Evolutionary conservation across 352 stramenopile species (phyloP).

Genomic region (Phytophthora kernoviae): DNA sequence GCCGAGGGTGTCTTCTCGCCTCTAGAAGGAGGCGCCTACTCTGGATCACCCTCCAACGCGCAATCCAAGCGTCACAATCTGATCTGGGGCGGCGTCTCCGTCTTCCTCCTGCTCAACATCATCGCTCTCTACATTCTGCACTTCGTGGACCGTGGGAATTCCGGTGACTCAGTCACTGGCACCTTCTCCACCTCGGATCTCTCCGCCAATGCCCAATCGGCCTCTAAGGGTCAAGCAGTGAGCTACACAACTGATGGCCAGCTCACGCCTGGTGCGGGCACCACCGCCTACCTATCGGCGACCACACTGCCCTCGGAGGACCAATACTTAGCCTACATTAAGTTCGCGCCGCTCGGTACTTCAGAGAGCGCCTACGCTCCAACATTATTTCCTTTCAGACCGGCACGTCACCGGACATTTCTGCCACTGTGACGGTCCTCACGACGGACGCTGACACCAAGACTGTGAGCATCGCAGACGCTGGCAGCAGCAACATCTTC

Average conservation of each 20-base stretch:
- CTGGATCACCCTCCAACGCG: constrained; percentile 10
- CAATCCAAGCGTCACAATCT: constrained; percentile 41
- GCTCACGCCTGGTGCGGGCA: constrained; percentile 64
- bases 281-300: constrained; percentile 69
- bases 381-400: constrained; percentile 72
- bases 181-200: constrained; percentile 45
- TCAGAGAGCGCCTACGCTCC: constrained; percentile 49
- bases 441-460: constrained; percentile 46
- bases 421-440: constrained; percentile 61
- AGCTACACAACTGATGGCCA: constrained; percentile 58
- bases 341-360: constrained; percentile 58
- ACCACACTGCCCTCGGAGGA: constrained; percentile 49
- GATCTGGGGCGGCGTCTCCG: constrained; percentile 37
- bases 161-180: constrained; percentile 33
- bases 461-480: constrained; percentile 50
- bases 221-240: constrained; percentile 59
- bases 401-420: constrained; percentile 37
- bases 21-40: constrained; percentile 40
- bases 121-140: constrained; percentile 85
- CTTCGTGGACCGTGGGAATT: constrained; percentile 67
- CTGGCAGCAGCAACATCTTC: constrained; percentile 54
- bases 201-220: constrained; percentile 26
- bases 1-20: constrained; percentile 59
- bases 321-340: constrained; percentile 57
- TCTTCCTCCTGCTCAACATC: constrained; percentile 81